Percentiles rank a stretch among this genome's conserved stretches.
These are phyloP conservation scores for Coniferiporia weirii DNA, from an alignment of 1,284 basidiomycete genomes.

Conservation along the genomic window DNA sequence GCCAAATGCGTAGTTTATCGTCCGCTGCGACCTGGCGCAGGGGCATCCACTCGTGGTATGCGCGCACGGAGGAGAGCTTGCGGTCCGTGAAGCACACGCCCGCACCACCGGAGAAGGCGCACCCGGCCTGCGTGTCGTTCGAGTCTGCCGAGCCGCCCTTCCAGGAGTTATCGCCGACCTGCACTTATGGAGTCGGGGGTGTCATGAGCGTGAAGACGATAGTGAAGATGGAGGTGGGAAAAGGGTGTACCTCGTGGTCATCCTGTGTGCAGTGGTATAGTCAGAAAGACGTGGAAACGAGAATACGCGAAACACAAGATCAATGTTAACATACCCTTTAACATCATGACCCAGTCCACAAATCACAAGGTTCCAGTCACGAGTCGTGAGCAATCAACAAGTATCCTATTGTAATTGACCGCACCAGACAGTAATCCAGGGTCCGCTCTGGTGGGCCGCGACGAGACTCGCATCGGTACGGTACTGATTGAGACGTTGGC, in stretches of 20 bases:
- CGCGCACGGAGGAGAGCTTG: conserved; percentile 55
- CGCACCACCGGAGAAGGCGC: conserved; percentile 45
- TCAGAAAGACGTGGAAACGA: background rate
- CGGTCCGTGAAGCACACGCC: conserved; percentile 59
- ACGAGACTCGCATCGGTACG: conserved; percentile 48
- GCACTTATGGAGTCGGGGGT: background rate
- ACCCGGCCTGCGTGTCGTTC: conserved; percentile 53
- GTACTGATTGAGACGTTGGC: conserved; percentile 56
- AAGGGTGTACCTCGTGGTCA: conserved; percentile 44
- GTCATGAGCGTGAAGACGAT: background rate
- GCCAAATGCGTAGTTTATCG: conserved; percentile 62
- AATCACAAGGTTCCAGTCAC: no score
- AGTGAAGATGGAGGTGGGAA: no score
- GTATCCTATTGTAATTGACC: conserved; percentile 14
- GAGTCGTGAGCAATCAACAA: background rate
- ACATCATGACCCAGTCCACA: no score
- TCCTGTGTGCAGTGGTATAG: conserved; percentile 30
- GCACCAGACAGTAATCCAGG: conserved; percentile 59
- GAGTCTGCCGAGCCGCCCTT: conserved; percentile 59
- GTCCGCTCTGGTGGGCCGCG: conserved; percentile 44
- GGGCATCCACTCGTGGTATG: conserved; percentile 70
- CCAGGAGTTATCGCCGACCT: conserved; percentile 61
- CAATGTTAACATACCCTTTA: no score
- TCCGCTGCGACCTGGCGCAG: conserved; percentile 57
- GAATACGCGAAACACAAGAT: background rate